These are phyloP conservation scores for Colletotrichum orbiculare DNA, from an alignment of 2,329 filamentous ascomycete genomes.

Conservation along the genomic window DNA sequence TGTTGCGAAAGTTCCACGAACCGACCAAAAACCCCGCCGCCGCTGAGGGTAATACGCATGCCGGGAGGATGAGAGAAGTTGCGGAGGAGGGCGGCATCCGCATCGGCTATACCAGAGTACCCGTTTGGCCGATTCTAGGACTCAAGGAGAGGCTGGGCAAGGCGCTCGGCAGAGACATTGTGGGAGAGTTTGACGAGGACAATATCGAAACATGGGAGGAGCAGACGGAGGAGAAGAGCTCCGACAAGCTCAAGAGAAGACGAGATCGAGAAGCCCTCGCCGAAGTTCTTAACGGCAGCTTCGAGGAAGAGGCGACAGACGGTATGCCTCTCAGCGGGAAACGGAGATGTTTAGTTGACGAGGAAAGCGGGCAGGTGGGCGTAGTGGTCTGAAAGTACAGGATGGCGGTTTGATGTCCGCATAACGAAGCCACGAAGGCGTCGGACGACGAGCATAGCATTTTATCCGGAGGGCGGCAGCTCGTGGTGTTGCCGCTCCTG, in stretches of 20 bases:
- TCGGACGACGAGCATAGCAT: conserved; percentile 27
- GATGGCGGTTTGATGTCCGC: conserved; percentile 29
- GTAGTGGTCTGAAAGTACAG: conserved; percentile 32
- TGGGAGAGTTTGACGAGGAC: conserved; percentile 52
- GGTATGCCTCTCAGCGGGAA: conserved; percentile 47
- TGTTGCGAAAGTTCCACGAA: conserved; percentile 62
- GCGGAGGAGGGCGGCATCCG: conserved; percentile 50
- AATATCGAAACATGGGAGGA: conserved; percentile 60
- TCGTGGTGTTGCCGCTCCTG: neutral
- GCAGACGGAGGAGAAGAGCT: conserved; percentile 42
- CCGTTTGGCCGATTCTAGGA: conserved; percentile 65
- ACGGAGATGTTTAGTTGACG: conserved; percentile 47
- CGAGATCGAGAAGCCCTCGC: conserved; percentile 49
- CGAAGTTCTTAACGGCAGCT: conserved; percentile 54
- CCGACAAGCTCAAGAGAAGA: conserved; percentile 46
- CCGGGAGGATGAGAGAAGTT: conserved; percentile 35
- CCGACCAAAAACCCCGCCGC: conserved; percentile 53
- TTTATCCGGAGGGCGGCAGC: neutral
- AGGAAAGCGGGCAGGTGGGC: conserved; percentile 36
- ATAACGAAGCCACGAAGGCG: conserved; percentile 35
- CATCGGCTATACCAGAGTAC: conserved; percentile 61
- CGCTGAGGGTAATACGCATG: conserved; percentile 1
- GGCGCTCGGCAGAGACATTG: conserved; percentile 62
- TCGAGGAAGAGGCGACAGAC: conserved; percentile 51
- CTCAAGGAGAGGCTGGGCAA: conserved; percentile 65